Conservation (phyloP, 2,329 filamentous ascomycete species). For the Atkinsonella hypoxylon region DNA sequence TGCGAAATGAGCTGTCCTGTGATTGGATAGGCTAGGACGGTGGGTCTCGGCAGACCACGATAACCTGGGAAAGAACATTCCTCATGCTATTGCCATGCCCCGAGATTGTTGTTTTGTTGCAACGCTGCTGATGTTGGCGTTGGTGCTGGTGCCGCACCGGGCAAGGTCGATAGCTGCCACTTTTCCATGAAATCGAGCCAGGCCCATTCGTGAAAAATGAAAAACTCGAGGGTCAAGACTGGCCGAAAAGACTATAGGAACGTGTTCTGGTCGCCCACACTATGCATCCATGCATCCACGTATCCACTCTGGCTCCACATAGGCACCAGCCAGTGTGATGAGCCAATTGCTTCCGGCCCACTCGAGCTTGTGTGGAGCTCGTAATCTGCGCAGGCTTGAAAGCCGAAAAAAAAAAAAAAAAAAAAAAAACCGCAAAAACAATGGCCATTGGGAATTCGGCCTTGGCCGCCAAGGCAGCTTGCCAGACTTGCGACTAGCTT, state of each 20-base stretch:
- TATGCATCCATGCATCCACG: neutral
- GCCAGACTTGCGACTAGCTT: neutral
- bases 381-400: constrained; percentile 19
- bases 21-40: neutral
- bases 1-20: neutral
- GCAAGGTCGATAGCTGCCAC: neutral
- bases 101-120: neutral
- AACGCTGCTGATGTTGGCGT: neutral
- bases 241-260: constrained; percentile 4
- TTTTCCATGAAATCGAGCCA: neutral
- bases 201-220: neutral
- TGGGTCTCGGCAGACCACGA: neutral
- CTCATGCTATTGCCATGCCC: neutral
- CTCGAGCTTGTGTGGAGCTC: constrained; percentile 21
- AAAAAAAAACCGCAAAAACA: constrained; percentile 13
- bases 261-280: constrained; percentile 4
- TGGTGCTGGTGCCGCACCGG: too few relatives aligned
- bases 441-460: constrained; percentile 2
- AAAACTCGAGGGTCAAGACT: neutral
- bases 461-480: neutral
- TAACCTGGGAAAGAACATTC: neutral
- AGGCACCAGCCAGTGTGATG: constrained; percentile 12
- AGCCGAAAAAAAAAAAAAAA: constrained; percentile 11
- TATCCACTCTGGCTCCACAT: constrained; percentile 11
- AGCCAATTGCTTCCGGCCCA: constrained; percentile 16